Base-by-base conservation (phyloP, 2,329 filamentous ascomycete genomes). In the Ophiocordyceps camponoti-saundersi region DNA sequence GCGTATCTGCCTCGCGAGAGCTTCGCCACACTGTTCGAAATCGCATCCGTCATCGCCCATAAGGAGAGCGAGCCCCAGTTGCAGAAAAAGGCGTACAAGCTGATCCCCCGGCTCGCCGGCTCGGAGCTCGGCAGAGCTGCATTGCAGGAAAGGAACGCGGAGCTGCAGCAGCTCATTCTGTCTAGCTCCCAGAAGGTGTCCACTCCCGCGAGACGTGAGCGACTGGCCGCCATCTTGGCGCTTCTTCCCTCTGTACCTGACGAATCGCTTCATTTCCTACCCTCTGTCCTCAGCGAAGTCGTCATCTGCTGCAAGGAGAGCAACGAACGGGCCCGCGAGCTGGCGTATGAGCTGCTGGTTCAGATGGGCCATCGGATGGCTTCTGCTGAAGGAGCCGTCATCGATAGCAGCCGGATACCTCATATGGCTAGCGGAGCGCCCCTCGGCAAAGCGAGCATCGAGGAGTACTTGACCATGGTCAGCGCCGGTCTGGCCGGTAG, bases 61-160 rank as follows among this genome's bases (percentile, higher is more conserved):
- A 85, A 82, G 58, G 73, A 83, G 48, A 75, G 85, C 36, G 90
- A 96, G 59, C 84, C 90, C 11, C 90, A 96, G 62, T 70, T 98
- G 34, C 90, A 96, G 63, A 98, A 98, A 77, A 98, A 98, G 67
- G 90, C 92, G 0, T 98, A 98, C 71, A 96, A 96, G 69, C 76
- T 98, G 46, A 93, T 98, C 45, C 90, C 92, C 3, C 82, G 92
- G 47, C 75, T 98, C 40, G 82, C 85, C 2, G 82, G 85, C 52
- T 94, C 89, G 1, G 77, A 85, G 32, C 76, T 74, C 44, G 92
- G 92, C 43, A 78, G 76, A 53, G 66, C 70, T n/a, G 89, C 90
- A 3, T 73, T 98, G 2, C 64, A 73, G 51, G 81, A 89, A 57
- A 79, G 89, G 47, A 86, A 78, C 53, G 63, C 65, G 1, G 88